Evolutionary conservation across 2,329 filamentous ascomycete genomes (phyloP).

Genomic region (Aspergillus ibericus): DNA sequence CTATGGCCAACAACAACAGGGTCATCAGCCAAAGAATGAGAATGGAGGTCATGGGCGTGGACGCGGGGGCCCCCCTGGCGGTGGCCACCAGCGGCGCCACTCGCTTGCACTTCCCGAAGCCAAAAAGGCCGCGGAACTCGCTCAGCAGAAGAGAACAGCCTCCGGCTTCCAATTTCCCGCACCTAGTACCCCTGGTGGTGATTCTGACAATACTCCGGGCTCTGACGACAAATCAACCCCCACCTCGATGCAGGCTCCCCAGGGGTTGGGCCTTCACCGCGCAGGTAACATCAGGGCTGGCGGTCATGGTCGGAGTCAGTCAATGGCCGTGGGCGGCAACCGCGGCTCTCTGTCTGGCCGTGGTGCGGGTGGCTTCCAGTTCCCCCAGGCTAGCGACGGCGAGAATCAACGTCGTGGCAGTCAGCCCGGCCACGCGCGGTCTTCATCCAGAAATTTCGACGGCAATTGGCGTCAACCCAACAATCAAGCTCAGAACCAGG

Average conservation of each 20-base stretch:
- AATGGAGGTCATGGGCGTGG: conserved; percentile 69
- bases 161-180: conserved; percentile 93
- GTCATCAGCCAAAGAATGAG: conserved; percentile 67
- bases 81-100: conserved; percentile 89
- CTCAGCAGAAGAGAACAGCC: conserved; percentile 93
- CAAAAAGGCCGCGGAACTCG: conserved; percentile 94
- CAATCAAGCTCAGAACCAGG: conserved; percentile 48
- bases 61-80: conserved; percentile 67
- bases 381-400: conserved; percentile 60
- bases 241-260: conserved; percentile 53
- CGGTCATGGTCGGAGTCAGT: conserved; percentile 55
- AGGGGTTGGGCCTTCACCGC: conserved; percentile 66
- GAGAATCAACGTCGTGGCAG: conserved; percentile 78
- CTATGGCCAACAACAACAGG: conserved; percentile 66
- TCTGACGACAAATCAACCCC: conserved; percentile 50
- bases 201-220: conserved; percentile 56
- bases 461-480: conserved; percentile 93
- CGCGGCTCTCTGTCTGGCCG: conserved; percentile 63
- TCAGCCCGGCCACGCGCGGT: conserved; percentile 71
- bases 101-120: conserved; percentile 92
- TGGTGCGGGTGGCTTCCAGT: conserved; percentile 72
- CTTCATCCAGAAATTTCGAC: conserved; percentile 90
- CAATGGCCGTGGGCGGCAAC: conserved; percentile 58
- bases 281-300: conserved; percentile 84
- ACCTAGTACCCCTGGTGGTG: conserved; percentile 59